Base-by-base conservation (phyloP, 352 stramenopile genomes). In the Phytophthora macrochlamydospora region DNA sequence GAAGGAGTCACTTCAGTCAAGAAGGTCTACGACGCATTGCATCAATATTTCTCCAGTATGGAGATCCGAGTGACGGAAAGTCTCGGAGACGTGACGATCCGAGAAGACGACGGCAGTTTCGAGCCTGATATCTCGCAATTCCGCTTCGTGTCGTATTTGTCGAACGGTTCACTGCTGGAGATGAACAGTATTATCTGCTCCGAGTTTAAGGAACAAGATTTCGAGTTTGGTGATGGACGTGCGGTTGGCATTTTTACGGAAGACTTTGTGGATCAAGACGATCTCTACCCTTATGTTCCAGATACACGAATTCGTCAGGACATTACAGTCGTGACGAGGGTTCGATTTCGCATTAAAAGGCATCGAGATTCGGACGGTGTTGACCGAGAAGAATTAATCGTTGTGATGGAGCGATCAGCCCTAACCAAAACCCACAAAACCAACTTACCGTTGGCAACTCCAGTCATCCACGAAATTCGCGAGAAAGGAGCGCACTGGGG, bases 21-120 rank as follows among this genome's bases (percentile, higher is more conserved):
- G 12, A 46, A 69, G 2, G 62, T 89, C 30, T 84, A 74, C 45
- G 74, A 89, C n/a, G 69, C 73, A 0, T 61, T 81, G 0, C 51
- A 67, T 18, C 67, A 73, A 40, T 86, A 74, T 38, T 70, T 76
- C 6, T 62, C 56, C 37, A 81, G 79, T 51, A 61, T 85, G 50
- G 78, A 87, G 37, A 85, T 89, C 55, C 75, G 57, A 7, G 68
- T 86, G 11, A 80, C 80, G 0, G 80, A 89, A n/a, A 61, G 50
- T 12, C 43, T 86, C 0, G 78, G 78, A 29, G 60, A 77, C 33
- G 56, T 89, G 32, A 89, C 76, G 3, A 73, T 85, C 31, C 76
- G 78, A 43, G 78, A 87, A 56, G 76, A 87, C 35, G 75, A 82
- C 46, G 67, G 75, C n/a, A 83, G 62, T 43, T 76, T 64, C 8